Evolutionary conservation across 768 basidiomycete species (phyloP).

Genomic region (Leccinum obscurum): DNA sequence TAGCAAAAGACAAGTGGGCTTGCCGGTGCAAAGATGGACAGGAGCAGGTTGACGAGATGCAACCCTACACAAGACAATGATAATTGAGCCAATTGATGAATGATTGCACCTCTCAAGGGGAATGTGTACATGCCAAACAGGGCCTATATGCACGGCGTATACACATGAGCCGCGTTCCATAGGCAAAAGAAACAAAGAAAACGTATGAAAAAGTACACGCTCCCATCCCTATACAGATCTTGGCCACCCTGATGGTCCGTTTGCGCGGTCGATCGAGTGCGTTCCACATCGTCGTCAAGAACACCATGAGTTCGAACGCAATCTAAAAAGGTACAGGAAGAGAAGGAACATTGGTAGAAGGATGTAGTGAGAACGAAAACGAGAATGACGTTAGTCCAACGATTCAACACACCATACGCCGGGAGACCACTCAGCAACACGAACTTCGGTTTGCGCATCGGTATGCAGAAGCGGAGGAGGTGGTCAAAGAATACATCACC

Average conservation of each 20-base stretch:
- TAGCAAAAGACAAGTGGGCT: not conserved
- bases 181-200: not conserved
- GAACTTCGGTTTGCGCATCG: conserved; percentile 20
- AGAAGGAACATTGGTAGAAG: too few species aligned
- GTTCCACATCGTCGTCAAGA: conserved; percentile 1
- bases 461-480: conserved; percentile 19
- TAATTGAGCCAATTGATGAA: not conserved
- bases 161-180: not conserved
- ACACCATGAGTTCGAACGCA: conserved; percentile 32
- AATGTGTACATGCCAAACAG: conserved; percentile 23
- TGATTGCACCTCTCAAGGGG: too few species aligned
- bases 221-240: conserved; percentile 21
- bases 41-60: conserved; percentile 21
- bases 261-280: not conserved
- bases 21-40: conserved; percentile 23
- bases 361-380: too few species aligned
- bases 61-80: conserved; percentile 11
- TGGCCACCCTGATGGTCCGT: conserved; percentile 16
- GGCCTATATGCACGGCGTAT: not conserved
- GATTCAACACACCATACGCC: conserved; percentile 21
- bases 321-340: too few species aligned
- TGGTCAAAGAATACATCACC: conserved; percentile 21
- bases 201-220: conserved; percentile 26
- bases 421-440: conserved; percentile 30
- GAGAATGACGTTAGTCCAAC: not conserved